A percentile compares a stretch with the other conserved stretches of the same genome.
These are phyloP conservation scores for Myriosclerotinia curreyana DNA, from an alignment of 2,329 filamentous ascomycete genomes.

Conservation along the genomic window DNA sequence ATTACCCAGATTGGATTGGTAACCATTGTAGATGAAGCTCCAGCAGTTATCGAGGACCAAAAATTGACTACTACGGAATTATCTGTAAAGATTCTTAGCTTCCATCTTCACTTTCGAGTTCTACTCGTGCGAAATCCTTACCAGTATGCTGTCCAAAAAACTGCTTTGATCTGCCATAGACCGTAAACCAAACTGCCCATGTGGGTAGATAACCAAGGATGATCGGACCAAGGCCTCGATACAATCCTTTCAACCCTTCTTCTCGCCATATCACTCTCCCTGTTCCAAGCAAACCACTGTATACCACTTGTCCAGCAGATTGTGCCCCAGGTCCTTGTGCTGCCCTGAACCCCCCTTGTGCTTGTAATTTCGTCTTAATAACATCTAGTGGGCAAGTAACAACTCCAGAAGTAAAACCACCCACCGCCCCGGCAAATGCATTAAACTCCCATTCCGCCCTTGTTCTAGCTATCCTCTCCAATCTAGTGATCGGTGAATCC, in stretches of 20 bases:
- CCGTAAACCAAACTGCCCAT: slow-evolving; percentile 96
- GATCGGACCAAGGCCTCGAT: slow-evolving; percentile 90
- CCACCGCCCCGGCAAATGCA: slow-evolving; percentile 80
- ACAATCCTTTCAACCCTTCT: slow-evolving; percentile 86
- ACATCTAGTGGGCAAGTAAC: slow-evolving; percentile 97
- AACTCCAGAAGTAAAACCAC: slow-evolving; percentile 88
- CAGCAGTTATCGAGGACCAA: slow-evolving; percentile 86
- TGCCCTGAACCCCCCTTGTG: slow-evolving; percentile 77
- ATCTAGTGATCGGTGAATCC: slow-evolving; percentile 41
- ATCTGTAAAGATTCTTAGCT: slow-evolving; percentile 46
- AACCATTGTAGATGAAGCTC: slow-evolving; percentile 85
- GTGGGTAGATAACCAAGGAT: slow-evolving; percentile 93
- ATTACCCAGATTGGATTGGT: slow-evolving; percentile 99
- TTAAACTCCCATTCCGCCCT: slow-evolving; percentile 68
- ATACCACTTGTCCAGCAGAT: slow-evolving; percentile 54
- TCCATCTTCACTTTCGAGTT: not conserved
- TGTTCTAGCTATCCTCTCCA: slow-evolving; percentile 55
- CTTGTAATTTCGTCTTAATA: slow-evolving; percentile 97
- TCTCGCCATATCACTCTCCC: slow-evolving; percentile 80
- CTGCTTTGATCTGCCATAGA: slow-evolving; percentile 86
- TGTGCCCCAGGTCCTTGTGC: slow-evolving; percentile 23
- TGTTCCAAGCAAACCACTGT: slow-evolving; percentile 84
- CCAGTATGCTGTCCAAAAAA: slow-evolving; percentile 66
- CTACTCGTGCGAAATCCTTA: slow-evolving; percentile 41
- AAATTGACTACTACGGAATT: slow-evolving; percentile 78